Percentiles rank a stretch among this genome's conserved stretches.
These are phyloP conservation scores for Vickermania spadyakhi DNA, from an alignment of 208 protist species.

Conservation along the genomic window DNA sequence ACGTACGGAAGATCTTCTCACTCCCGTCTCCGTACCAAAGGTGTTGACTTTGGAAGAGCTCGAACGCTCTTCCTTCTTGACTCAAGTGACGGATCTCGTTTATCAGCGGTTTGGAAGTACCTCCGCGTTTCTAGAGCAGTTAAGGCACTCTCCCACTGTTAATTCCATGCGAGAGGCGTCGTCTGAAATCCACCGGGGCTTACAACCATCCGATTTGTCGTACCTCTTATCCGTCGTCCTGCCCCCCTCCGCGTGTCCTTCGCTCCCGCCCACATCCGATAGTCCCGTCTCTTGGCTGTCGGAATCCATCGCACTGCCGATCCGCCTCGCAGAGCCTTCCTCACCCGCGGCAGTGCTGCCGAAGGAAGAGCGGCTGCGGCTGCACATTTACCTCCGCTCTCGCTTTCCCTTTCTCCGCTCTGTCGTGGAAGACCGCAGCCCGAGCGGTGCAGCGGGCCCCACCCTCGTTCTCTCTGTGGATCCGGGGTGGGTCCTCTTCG, in stretches of 20 bases:
- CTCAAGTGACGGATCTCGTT: not conserved
- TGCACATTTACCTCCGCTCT: slow-evolving; percentile 25
- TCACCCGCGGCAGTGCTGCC: slow-evolving; percentile 1
- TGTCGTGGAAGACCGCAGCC: slow-evolving; percentile 1
- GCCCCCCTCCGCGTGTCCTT: not conserved
- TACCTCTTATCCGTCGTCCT: not conserved
- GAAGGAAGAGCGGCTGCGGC: slow-evolving; percentile 11
- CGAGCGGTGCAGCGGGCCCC: not conserved
- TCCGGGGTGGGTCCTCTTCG: slow-evolving; percentile 26
- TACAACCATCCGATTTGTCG: not conserved
- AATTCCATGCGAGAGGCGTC: too few relatives aligned
- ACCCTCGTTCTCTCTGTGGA: slow-evolving; percentile 17
- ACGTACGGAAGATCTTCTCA: too few relatives aligned
- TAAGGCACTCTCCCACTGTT: too few relatives aligned
- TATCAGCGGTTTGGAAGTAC: not conserved
- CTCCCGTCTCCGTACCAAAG: not conserved
- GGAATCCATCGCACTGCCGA: not conserved
- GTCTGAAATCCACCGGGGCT: not conserved
- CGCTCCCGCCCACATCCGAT: not conserved
- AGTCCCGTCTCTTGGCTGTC: not conserved
- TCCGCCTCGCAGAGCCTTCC: too few relatives aligned
- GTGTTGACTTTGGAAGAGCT: not conserved
- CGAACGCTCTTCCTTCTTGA: not conserved
- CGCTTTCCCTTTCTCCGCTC: slow-evolving; percentile 35
- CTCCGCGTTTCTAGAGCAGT: too few relatives aligned